Base-by-base conservation (phyloP, 2,329 filamentous ascomycete genomes). In the Cladosporium oxysporum region DNA sequence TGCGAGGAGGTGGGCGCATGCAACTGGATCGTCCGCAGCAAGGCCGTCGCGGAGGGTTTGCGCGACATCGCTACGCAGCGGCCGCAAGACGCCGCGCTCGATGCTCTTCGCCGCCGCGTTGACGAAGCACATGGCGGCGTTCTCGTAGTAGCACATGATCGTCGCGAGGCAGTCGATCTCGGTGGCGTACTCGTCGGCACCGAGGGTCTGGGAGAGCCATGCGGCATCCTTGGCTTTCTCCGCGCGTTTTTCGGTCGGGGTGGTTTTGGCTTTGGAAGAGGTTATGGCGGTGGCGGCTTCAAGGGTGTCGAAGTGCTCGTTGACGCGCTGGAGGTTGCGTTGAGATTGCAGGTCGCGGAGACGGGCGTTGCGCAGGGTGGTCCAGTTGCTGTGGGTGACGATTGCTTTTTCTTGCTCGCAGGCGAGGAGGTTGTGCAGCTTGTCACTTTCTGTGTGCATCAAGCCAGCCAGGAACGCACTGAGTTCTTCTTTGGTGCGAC, bases 71-170 rank as follows among this genome's bases (percentile, higher is more conserved):
- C 2, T 31, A 35, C 61, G 61, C 14, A 63, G 50, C 21, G 61
- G 61, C 0, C 50, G 23, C 50, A 57, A 18, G 14, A 63, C 61
- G 58, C 55, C 55, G n/a, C 18, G 21, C 35, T 63, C 61, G 11
- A 63, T 21, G 0, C 31, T 66, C 28, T 62, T 66, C 2, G 65
- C 77, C 5, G 84, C 71, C 0, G 74, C 73, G 31, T 93, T 90
- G 0, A 87, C 82, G 70, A 92, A 90, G 1, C 90, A 84, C 37
- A 83, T 78, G 0, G 87, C 84, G 0, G 90, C 89, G 5, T 89
- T 84, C 57, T 86, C 82, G 72, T 93, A 93, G 75, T 92, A 93
- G 0, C 69, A 87, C 7, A 37, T 21, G 58, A 66, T 66, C 8
- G 28, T 66, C 18, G 57, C 64, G 0, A 55, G 16, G n/a, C 37